A percentile compares a stretch with the other conserved stretches of the same genome.
These are phyloP conservation scores for Neopestalotiopsis clavispora DNA, from an alignment of 2,329 filamentous ascomycete genomes.

Conservation along the genomic window DNA sequence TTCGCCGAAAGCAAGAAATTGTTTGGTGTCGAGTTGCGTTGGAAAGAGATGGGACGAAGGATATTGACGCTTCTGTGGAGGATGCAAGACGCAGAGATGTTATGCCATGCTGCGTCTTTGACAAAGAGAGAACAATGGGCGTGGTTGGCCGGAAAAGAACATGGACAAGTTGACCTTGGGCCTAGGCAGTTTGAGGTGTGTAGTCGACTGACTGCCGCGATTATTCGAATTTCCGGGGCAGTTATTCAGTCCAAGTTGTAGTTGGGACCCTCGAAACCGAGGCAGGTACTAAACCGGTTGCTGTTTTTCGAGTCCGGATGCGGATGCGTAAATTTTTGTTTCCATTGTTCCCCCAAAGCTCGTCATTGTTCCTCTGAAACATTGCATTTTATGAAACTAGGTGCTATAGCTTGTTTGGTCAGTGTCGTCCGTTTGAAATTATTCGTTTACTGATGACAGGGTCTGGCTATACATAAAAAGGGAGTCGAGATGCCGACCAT, in stretches of 20 bases:
- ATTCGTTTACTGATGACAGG: no score
- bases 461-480: no score
- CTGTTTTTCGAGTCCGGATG: background rate
- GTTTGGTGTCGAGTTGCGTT: background rate
- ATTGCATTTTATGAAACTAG: background rate
- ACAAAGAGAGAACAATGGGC: background rate
- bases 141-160: background rate
- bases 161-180: background rate
- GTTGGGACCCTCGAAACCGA: background rate
- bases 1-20: no score
- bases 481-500: no score
- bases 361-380: background rate
- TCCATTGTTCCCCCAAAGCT: background rate
- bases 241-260: background rate
- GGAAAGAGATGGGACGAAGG: background rate
- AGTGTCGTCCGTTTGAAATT: background rate
- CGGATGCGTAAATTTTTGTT: background rate
- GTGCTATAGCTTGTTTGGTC: background rate
- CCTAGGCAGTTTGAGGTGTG: no score
- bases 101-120: background rate
- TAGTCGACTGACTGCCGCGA: background rate
- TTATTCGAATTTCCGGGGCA: background rate
- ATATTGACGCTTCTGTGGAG: background rate
- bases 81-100: background rate
- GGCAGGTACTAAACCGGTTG: background rate